Conservation (phyloP, 108 stramenopile species). For the Nitzschia sp. region DNA sequence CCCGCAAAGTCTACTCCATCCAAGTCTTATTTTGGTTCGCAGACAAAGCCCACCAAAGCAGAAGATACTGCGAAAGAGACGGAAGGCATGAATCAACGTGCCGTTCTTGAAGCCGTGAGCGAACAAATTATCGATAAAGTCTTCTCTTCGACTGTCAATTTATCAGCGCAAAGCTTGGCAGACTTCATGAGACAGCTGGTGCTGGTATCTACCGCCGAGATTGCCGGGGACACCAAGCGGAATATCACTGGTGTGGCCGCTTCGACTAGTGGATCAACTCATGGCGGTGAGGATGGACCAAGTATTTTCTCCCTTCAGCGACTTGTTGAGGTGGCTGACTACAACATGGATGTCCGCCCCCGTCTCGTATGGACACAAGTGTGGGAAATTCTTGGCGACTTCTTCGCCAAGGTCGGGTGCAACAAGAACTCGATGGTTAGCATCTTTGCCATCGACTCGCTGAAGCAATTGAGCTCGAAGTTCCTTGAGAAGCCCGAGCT, state of each 20-base stretch:
- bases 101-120: constrained; percentile 77
- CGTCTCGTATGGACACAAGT: constrained; percentile 95
- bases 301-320: constrained; percentile 95
- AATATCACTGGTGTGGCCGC: constrained; percentile 54
- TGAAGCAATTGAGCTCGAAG: constrained; percentile 97
- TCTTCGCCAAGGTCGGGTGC: constrained; percentile 93
- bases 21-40: constrained; percentile 22
- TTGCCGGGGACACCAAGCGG: constrained; percentile 73
- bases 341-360: constrained; percentile 94
- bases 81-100: constrained; percentile 78
- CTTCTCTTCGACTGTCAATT: constrained; percentile 81
- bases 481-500: constrained; percentile 98
- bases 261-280: constrained; percentile 38
- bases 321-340: constrained; percentile 99
- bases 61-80: constrained; percentile 60
- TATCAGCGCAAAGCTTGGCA: constrained; percentile 81
- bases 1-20: constrained; percentile 3
- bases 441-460: constrained; percentile 97
- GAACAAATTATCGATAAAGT: constrained; percentile 92
- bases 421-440: constrained; percentile 91
- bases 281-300: constrained; percentile 72
- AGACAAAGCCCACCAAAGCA: constrained; percentile 11
- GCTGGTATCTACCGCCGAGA: constrained; percentile 84
- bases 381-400: constrained; percentile 92
- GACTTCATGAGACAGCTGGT: constrained; percentile 91